Evolutionary conservation across 2,329 filamentous ascomycete genomes (phyloP), one percentile per base, ranked within the genome.

Genomic region (Leptographium galeiforme): DNA sequence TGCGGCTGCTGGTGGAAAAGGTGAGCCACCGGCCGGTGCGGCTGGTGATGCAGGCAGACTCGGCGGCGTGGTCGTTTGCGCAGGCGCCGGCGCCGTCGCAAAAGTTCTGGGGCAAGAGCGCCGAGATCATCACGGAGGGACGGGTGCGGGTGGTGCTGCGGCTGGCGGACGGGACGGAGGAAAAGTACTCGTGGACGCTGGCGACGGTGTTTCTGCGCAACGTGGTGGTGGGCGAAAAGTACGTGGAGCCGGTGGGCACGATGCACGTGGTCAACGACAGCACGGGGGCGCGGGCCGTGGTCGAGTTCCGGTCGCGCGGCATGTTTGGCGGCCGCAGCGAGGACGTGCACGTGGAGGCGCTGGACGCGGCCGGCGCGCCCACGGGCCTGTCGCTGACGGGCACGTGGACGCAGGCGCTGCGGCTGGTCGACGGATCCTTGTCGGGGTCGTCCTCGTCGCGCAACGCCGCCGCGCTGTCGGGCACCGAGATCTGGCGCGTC

Each of bases 41-140:
- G 57, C 81, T 97, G 63, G 93, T 93, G 7, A 91, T 90, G 72
- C 90, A 97, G 67, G 93, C 91, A 6, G 93, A 98, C 66, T 82
- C 87, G 41, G 77, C 81, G 41, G 74, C 79, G 54, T 98, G 93
- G 93, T 89, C 85, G 2, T 84, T 95, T 57, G 77, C 87, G 1
- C 93, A 97, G 65, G 87, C 85, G 6, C 88, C 93, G 0, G 84
- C 86, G 54, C 93, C 93, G 0, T 85, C 85, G 25, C 91, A 98
- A 65, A 97, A 97, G 65, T 98, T 98, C 72, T 97, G 93, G 93
- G 93, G 93, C 53, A 97, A 97, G 72, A 91, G 85, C 53, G 89
- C 89, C 3, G 93, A 98, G 68, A 81, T 98, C 57, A 93, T 87
- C 56, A 97, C 89, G 0, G 91, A 96, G 53, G 93, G 93, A 2